Conservation (phyloP, 306 rosid species). For the Cajanus cajan region DNA sequence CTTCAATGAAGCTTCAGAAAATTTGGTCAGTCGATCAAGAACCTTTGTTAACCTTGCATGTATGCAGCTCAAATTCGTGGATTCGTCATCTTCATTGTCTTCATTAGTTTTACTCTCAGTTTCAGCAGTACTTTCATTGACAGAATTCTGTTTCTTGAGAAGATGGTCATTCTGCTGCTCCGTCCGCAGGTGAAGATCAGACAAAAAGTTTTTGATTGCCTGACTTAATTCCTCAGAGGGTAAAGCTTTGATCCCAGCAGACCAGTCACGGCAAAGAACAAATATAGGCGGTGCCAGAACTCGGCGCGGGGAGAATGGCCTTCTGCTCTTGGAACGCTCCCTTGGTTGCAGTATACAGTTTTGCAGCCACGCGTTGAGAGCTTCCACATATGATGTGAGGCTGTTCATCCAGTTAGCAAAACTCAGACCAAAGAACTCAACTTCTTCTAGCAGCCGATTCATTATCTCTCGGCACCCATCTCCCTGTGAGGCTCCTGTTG, state of each 20-base stretch:
- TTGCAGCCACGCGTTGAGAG: constrained; percentile 87
- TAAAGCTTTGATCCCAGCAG: constrained; percentile 63
- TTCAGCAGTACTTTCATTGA: constrained; percentile 41
- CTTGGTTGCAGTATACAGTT: constrained; percentile 68
- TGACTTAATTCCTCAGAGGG: constrained; percentile 71
- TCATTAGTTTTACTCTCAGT: constrained; percentile 45
- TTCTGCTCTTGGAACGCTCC: constrained; percentile 69
- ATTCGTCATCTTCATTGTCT: constrained; percentile 36
- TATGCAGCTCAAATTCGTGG: constrained; percentile 58
- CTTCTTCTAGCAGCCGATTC: constrained; percentile 65
- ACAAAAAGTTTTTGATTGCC: constrained; percentile 66
- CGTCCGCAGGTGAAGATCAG: constrained; percentile 51
- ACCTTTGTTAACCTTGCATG: constrained; percentile 73
- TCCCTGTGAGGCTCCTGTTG: constrained; percentile 56
- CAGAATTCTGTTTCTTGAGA: constrained; percentile 50
- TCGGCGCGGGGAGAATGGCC: constrained; percentile 88
- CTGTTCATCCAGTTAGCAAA: constrained; percentile 95
- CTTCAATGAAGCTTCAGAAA: constrained; percentile 87
- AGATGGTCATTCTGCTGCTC: constrained; percentile 49
- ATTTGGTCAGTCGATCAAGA: constrained; percentile 72
- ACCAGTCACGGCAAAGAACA: constrained; percentile 83
- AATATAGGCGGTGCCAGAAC: constrained; percentile 82
- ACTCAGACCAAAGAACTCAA: constrained; percentile 85
- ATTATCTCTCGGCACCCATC: constrained; percentile 53
- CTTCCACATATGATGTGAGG: constrained; percentile 77